A percentile compares a stretch with the other conserved stretches of the same genome.
phyloP scores from a whole-genome alignment of 805 yeast species.

The Kodamaea kakaduensis region DNA sequence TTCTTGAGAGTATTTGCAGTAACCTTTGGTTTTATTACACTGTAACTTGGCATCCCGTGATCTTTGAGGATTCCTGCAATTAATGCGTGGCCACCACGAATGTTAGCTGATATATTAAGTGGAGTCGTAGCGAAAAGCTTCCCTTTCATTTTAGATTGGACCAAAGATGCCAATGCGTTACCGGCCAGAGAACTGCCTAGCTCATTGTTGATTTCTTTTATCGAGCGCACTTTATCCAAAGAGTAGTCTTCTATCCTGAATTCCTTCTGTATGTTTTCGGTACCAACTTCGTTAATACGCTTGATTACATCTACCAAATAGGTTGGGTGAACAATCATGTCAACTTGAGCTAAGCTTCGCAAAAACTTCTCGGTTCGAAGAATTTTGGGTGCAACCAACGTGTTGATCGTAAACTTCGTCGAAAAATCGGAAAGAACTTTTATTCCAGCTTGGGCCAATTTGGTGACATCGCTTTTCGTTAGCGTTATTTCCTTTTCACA shows the following conservation, averaged over 20 bases:
- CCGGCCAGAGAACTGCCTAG: conserved; percentile 18
- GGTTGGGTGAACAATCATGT: conserved; percentile 51
- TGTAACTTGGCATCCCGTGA: conserved; percentile 49
- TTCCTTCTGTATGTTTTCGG: conserved; percentile 15
- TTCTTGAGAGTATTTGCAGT: conserved; percentile 12
- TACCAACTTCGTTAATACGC: conserved; percentile 8
- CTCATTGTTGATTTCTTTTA: conserved; percentile 30
- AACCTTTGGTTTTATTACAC: conserved; percentile 15
- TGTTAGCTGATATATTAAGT: conserved; percentile 52
- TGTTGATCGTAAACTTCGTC: conserved; percentile 37
- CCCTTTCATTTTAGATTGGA: conserved; percentile 20
- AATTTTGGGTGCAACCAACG: conserved; percentile 75
- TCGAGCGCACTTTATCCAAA: conserved; percentile 30
- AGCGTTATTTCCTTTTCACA: conserved; percentile 46
- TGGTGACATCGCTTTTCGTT: conserved; percentile 38
- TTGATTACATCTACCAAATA: conserved; percentile 46
- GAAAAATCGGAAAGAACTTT: conserved; percentile 43
- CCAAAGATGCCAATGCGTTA: conserved; percentile 18
- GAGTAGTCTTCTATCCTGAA: conserved; percentile 28
- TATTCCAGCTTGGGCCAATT: conserved; percentile 55
- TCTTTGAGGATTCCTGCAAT: conserved; percentile 54
- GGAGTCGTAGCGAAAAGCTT: conserved; percentile 45
- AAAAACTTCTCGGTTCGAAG: conserved; percentile 85
- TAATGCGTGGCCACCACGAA: conserved; percentile 58
- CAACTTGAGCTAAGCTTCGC: conserved; percentile 56